Conservation (phyloP, 495 filamentous ascomycete species). For the Aspergillus diversus region DNA sequence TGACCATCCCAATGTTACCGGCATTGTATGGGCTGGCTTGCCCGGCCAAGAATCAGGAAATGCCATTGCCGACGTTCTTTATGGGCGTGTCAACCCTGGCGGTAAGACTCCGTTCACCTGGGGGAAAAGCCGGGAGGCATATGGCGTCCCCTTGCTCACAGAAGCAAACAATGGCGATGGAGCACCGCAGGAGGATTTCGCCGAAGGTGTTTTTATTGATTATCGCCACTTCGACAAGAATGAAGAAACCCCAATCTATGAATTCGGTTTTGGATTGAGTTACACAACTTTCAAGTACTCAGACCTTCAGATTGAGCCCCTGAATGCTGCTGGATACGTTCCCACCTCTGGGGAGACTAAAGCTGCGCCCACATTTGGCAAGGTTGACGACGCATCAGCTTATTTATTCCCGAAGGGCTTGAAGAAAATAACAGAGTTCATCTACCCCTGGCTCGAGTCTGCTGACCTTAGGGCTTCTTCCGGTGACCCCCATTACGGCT, state of each 20-base stretch:
- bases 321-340: conserved; percentile 59
- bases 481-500: conserved; percentile 69
- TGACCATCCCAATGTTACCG: conserved; percentile 87
- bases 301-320: conserved; percentile 64
- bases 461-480: conserved; percentile 67
- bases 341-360: conserved; percentile 69
- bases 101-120: conserved; percentile 90
- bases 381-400: conserved; percentile 63
- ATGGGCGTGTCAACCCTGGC: conserved; percentile 83
- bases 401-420: conserved; percentile 76
- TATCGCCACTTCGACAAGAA: conserved; percentile 87
- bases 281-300: conserved; percentile 89
- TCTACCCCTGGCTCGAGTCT: conserved; percentile 91
- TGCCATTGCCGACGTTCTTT: conserved; percentile 88
- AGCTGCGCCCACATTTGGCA: conserved; percentile 72
- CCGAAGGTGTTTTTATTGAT: conserved; percentile 90
- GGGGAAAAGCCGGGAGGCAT: conserved; percentile 72
- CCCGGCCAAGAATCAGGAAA: conserved; percentile 93
- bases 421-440: conserved; percentile 59
- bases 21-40: conserved; percentile 90
- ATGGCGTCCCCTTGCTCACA: conserved; percentile 76
- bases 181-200: conserved; percentile 80
- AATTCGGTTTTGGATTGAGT: conserved; percentile 89
- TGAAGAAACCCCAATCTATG: conserved; percentile 75
- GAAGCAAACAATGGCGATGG: conserved; percentile 69